Percentiles rank a stretch among this genome's conserved stretches.
Conservation (phyloP, 2,329 filamentous ascomycete genomes). For the Colletotrichum plurivorum region DNA sequence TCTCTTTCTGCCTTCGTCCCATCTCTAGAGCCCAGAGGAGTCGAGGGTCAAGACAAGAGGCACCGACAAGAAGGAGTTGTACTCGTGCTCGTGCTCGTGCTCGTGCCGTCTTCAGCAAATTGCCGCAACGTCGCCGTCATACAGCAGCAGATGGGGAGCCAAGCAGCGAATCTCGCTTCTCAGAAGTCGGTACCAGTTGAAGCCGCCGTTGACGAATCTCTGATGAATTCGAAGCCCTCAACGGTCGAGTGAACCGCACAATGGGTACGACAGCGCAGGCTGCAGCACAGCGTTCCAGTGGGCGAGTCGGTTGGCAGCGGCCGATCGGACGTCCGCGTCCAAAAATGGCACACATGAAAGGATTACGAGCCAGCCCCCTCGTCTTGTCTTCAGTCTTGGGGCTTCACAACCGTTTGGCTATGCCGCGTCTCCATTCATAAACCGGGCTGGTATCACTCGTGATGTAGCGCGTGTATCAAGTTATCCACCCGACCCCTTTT, state of each 20-base stretch:
- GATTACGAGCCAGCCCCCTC: conserved; percentile 8
- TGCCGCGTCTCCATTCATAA: conserved; percentile 6
- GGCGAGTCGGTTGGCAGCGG: conserved; percentile 16
- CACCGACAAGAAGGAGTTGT: background rate
- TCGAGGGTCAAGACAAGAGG: background rate
- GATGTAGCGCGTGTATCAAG: conserved; percentile 35
- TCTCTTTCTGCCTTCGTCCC: background rate
- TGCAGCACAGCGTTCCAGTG: background rate
- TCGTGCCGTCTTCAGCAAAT: conserved; percentile 22
- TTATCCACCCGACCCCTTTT: conserved; percentile 35
- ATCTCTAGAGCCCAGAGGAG: background rate
- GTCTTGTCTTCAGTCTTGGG: background rate
- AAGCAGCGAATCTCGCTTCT: conserved; percentile 21
- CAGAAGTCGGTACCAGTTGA: background rate
- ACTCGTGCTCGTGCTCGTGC: too few species aligned
- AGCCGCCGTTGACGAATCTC: background rate
- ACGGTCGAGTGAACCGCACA: conserved; percentile 7
- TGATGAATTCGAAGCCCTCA: background rate
- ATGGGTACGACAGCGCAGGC: background rate
- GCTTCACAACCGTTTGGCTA: conserved; percentile 10
- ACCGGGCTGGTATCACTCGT: conserved; percentile 7
- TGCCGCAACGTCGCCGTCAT: conserved; percentile 10
- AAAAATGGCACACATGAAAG: conserved; percentile 19
- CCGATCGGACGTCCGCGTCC: conserved; percentile 26
- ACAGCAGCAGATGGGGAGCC: conserved; percentile 13